Conservation (phyloP, 805 yeast genomes). For the Clavispora carvajalis region DNA sequence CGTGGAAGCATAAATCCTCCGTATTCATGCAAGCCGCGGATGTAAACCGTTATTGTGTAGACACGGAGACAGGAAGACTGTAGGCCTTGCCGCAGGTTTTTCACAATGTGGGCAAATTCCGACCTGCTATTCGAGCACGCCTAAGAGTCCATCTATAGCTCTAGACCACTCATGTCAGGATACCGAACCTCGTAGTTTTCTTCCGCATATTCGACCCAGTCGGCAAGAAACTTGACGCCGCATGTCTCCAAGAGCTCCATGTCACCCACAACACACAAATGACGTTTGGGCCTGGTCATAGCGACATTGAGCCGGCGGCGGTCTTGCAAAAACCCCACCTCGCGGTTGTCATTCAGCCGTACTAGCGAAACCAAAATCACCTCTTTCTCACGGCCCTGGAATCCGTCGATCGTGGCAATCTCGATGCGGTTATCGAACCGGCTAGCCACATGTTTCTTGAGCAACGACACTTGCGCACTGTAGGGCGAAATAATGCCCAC, state of each 20-base stretch:
- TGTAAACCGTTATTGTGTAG: no score
- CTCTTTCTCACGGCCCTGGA: conserved; percentile 94
- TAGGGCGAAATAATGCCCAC: conserved; percentile 92
- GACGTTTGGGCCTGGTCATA: conserved; percentile 83
- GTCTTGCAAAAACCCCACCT: conserved; percentile 81
- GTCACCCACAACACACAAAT: conserved; percentile 82
- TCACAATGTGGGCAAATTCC: no score
- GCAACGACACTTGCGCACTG: conserved; percentile 70
- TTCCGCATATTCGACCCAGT: conserved; percentile 71
- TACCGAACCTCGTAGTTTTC: conserved; percentile 62
- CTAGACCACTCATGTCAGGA: conserved; percentile 39
- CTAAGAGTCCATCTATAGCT: not conserved
- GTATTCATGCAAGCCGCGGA: no score
- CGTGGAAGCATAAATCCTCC: no score
- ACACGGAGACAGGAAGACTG: no score
- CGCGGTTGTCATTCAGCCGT: conserved; percentile 64
- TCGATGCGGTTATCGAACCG: conserved; percentile 45
- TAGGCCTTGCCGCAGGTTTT: no score
- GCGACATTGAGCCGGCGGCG: conserved; percentile 85
- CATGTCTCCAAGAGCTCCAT: conserved; percentile 57
- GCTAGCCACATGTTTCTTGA: conserved; percentile 37
- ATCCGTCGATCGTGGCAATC: conserved; percentile 89
- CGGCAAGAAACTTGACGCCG: conserved; percentile 43
- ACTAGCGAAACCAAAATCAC: conserved; percentile 76
- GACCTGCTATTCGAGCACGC: no score